Evolutionary conservation across 768 basidiomycete genomes (phyloP).

Genomic region (Pisolithus marmoratus): DNA sequence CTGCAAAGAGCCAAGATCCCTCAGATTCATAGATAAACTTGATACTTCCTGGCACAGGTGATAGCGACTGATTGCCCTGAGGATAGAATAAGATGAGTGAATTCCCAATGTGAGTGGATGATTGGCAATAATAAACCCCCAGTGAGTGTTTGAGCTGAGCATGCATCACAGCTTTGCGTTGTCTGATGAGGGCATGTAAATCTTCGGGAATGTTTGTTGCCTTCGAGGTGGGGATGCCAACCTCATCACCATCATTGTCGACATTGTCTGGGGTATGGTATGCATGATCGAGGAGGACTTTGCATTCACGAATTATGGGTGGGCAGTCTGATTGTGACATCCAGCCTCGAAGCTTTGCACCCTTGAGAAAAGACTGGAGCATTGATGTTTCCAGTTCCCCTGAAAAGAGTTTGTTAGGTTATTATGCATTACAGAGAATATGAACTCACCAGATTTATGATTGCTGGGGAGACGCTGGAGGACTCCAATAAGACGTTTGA

Average conservation of each 20-base stretch:
- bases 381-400: slow-evolving; percentile 8
- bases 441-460: slow-evolving; percentile 18
- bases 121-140: background rate
- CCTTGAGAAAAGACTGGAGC: slow-evolving; percentile 9
- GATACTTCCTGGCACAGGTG: too few species aligned
- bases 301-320: slow-evolving; percentile 3
- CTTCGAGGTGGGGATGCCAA: background rate
- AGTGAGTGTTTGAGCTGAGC: background rate
- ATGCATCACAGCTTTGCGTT: background rate
- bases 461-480: slow-evolving; percentile 32
- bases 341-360: slow-evolving; percentile 9
- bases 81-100: too few species aligned
- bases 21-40: too few species aligned
- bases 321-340: slow-evolving; percentile 2
- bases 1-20: too few species aligned
- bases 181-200: background rate
- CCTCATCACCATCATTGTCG: background rate
- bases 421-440: slow-evolving; percentile 4
- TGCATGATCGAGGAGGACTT: slow-evolving; percentile 1
- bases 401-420: slow-evolving; percentile 1
- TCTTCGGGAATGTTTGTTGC: background rate
- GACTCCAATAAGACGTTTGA: slow-evolving; percentile 32
- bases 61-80: too few species aligned
- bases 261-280: background rate
- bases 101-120: too few species aligned